These are phyloP conservation scores for Candida piceae DNA, from an alignment of 805 yeast genomes.

Conservation along the genomic window DNA sequence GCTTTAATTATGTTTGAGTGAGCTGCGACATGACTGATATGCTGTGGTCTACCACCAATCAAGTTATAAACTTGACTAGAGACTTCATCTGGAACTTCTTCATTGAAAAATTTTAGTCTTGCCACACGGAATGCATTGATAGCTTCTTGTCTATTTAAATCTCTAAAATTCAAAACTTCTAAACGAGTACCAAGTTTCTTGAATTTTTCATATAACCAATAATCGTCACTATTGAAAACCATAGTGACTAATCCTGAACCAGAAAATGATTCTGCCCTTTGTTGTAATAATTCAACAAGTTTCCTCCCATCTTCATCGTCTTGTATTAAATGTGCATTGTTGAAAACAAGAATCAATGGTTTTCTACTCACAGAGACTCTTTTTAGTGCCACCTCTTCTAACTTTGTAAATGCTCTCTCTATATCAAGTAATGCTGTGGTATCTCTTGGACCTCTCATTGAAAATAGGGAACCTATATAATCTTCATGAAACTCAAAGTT, in stretches of 20 bases:
- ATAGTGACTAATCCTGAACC: constrained; percentile 66
- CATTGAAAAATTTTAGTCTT: constrained; percentile 40
- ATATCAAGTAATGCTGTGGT: constrained; percentile 78
- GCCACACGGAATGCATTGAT: constrained; percentile 48
- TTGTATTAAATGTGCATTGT: constrained; percentile 68
- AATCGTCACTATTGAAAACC: constrained; percentile 76
- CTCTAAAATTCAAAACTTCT: constrained; percentile 65
- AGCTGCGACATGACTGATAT: constrained; percentile 63
- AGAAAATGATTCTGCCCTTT: constrained; percentile 73
- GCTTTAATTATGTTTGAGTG: constrained; percentile 53
- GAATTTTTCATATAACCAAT: constrained; percentile 79
- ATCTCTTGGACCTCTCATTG: constrained; percentile 80
- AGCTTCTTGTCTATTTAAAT: constrained; percentile 53
- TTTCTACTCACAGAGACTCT: constrained; percentile 37
- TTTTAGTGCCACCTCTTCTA: constrained; percentile 65
- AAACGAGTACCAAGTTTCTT: constrained; percentile 67
- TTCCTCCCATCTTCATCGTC: constrained; percentile 71
- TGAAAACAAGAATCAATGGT: constrained; percentile 68
- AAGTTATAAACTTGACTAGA: constrained; percentile 49
- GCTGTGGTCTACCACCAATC: constrained; percentile 84
- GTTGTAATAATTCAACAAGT: constrained; percentile 70
- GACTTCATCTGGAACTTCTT: constrained; percentile 31
- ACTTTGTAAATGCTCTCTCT: constrained; percentile 72
- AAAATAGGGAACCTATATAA: constrained; percentile 75
- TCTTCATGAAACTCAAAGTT: constrained; percentile 74